Conservation (phyloP, 768 basidiomycete species). For the Amanita fuliginea region DNA sequence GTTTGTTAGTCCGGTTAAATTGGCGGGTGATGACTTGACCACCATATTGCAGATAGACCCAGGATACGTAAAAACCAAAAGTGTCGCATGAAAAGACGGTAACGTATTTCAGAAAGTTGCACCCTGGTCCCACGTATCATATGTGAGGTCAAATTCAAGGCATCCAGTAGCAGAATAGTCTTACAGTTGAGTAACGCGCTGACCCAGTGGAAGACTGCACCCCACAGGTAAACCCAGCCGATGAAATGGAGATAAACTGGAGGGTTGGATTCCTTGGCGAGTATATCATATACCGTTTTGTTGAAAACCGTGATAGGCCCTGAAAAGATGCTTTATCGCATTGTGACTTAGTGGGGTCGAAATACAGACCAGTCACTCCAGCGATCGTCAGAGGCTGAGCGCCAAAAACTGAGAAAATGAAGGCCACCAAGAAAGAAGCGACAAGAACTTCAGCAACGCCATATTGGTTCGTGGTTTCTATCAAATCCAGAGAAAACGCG, state of each 20-base stretch:
- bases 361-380: constrained; percentile 65
- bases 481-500: constrained; percentile 86
- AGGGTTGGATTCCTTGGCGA: constrained; percentile 40
- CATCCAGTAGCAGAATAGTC: constrained; percentile 9
- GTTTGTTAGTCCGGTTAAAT: constrained; percentile 30
- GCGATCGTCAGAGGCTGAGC: constrained; percentile 89
- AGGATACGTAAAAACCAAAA: constrained; percentile 88
- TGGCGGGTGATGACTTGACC: constrained; percentile 76
- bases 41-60: constrained; percentile 85
- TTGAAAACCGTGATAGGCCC: constrained; percentile 92
- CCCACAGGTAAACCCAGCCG: constrained; percentile 92
- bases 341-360: not conserved
- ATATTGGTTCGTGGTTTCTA: constrained; percentile 84
- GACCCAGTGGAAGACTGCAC: constrained; percentile 75
- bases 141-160: not conserved
- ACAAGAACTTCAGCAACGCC: constrained; percentile 82
- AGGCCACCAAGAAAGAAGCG: constrained; percentile 82
- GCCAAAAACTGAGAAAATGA: constrained; percentile 77
- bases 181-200: constrained; percentile 70
- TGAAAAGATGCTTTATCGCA: constrained; percentile 13
- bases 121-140: constrained; percentile 33
- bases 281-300: constrained; percentile 77
- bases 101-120: constrained; percentile 78
- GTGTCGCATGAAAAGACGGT: constrained; percentile 88
- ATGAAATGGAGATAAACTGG: constrained; percentile 80